Conservation (phyloP, 208 protist species). For the Wallacemonas sp. region DNA sequence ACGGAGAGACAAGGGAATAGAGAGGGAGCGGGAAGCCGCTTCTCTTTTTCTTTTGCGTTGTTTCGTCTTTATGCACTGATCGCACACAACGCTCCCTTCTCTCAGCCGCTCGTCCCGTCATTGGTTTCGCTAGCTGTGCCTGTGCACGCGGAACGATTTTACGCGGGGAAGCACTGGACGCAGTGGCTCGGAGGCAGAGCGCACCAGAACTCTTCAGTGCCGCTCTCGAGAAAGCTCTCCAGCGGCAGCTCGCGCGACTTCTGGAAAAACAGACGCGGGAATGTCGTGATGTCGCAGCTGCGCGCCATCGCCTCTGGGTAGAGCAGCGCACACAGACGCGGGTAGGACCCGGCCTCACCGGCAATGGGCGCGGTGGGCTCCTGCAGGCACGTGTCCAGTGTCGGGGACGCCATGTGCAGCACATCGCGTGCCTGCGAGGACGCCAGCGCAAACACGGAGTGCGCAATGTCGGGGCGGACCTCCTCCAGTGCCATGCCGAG, state of each 20-base stretch:
- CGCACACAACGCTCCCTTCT: too few relatives aligned
- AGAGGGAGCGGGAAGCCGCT: too few relatives aligned
- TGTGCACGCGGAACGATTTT: too few relatives aligned
- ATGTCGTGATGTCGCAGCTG: conserved; percentile 42
- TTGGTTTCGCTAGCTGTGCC: too few relatives aligned
- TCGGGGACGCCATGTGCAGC: conserved; percentile 28
- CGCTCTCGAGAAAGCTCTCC: conserved; percentile 18
- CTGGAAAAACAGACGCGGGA: conserved; percentile 39
- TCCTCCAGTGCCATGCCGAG: conserved; percentile 59
- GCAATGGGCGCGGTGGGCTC: neutral
- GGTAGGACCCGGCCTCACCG: neutral
- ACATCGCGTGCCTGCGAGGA: conserved; percentile 33
- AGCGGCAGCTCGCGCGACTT: conserved; percentile 27
- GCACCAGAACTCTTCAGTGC: conserved; percentile 35
- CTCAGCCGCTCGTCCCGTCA: too few relatives aligned
- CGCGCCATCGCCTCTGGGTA: conserved; percentile 10
- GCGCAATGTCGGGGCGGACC: conserved; percentile 38
- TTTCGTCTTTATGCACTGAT: too few relatives aligned
- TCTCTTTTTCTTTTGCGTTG: too few relatives aligned
- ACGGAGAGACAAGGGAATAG: too few relatives aligned
- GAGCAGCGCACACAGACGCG: conserved; percentile 2
- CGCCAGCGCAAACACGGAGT: conserved; percentile 40
- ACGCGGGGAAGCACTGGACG: conserved; percentile 37
- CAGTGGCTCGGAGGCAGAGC: conserved; percentile 43
- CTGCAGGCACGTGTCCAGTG: conserved; percentile 30